phyloP scores from a whole-genome alignment of 164 flowering plant genomes.

The Liriodendron chinense region DNA sequence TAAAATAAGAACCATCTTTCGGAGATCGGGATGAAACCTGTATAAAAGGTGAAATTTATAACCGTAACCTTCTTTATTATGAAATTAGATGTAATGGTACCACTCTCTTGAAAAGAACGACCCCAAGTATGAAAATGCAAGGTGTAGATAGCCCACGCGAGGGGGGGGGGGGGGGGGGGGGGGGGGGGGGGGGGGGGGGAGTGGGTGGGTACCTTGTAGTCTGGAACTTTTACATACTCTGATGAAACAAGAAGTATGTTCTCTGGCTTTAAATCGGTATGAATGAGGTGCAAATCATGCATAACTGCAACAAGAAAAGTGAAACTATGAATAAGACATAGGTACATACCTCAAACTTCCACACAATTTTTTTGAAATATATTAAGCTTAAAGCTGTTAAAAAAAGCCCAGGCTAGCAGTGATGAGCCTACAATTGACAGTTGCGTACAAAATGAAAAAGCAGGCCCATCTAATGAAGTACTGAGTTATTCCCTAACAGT shows the following conservation, averaged over 20 bases:
- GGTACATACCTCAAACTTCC: background rate
- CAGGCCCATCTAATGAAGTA: background rate
- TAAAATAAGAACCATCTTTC: constrained; percentile 46
- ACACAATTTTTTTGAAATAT: background rate
- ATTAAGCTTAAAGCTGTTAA: background rate
- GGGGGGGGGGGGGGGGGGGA: no score
- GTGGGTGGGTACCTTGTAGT: constrained; percentile 61
- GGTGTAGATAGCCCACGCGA: background rate
- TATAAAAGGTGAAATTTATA: background rate
- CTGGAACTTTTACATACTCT: constrained; percentile 75
- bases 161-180: background rate
- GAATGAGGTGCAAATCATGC: constrained; percentile 87
- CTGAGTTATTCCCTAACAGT: background rate
- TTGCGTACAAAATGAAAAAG: no score
- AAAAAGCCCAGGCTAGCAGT: background rate
- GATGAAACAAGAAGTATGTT: constrained; percentile 79
- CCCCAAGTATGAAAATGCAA: no score
- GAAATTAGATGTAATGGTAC: no score
- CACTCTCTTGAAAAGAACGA: no score
- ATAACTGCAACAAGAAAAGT: constrained; percentile 58
- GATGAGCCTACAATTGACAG: background rate
- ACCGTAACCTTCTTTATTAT: no score
- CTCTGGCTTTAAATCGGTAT: constrained; percentile 97
- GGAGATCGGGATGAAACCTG: constrained; percentile 69
- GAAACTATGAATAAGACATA: background rate